phyloP scores from a whole-genome alignment of 2,329 filamentous ascomycete genomes.

The Neocucurbitaria cava region DNA sequence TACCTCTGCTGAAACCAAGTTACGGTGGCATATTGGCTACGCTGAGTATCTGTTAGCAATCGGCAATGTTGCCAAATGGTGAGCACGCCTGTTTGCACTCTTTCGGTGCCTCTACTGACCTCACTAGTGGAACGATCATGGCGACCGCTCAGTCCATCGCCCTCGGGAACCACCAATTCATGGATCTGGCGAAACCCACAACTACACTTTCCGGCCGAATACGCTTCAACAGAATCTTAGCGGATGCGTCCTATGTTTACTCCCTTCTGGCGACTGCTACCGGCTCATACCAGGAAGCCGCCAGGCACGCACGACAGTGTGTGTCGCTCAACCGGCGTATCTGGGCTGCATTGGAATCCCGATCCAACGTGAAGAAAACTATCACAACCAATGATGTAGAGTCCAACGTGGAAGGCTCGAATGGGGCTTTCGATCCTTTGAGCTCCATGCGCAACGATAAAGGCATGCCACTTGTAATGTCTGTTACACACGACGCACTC shows the following conservation, averaged over 20 bases:
- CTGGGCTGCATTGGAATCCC: constrained; percentile 60
- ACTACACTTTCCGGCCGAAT: constrained; percentile 44
- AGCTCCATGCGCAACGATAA: constrained; percentile 40
- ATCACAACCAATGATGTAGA: constrained; percentile 16
- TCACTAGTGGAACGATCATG: constrained; percentile 36
- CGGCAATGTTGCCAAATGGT: constrained; percentile 69
- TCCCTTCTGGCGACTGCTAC: constrained; percentile 70
- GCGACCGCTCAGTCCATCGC: constrained; percentile 39
- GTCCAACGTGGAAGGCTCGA: constrained; percentile 23
- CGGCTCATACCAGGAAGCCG: constrained; percentile 54
- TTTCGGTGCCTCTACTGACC: constrained; percentile 18
- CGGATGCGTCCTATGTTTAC: constrained; percentile 68
- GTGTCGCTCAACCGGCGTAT: constrained; percentile 59
- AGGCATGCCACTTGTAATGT: constrained; percentile 44
- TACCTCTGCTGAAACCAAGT: constrained; percentile 53
- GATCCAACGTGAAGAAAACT: constrained; percentile 30
- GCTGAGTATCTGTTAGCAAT: constrained; percentile 76
- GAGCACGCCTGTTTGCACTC: constrained; percentile 4
- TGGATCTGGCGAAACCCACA: constrained; percentile 38
- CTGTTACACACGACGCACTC: constrained; percentile 53
- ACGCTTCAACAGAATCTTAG: constrained; percentile 60
- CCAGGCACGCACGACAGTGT: constrained; percentile 57
- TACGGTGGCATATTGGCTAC: constrained; percentile 72
- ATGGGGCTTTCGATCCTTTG: constrained; percentile 33
- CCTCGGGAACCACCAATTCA: constrained; percentile 33